These are phyloP conservation scores for Pleoardoris graminearum DNA, from an alignment of 2,329 filamentous ascomycete genomes.

Conservation along the genomic window DNA sequence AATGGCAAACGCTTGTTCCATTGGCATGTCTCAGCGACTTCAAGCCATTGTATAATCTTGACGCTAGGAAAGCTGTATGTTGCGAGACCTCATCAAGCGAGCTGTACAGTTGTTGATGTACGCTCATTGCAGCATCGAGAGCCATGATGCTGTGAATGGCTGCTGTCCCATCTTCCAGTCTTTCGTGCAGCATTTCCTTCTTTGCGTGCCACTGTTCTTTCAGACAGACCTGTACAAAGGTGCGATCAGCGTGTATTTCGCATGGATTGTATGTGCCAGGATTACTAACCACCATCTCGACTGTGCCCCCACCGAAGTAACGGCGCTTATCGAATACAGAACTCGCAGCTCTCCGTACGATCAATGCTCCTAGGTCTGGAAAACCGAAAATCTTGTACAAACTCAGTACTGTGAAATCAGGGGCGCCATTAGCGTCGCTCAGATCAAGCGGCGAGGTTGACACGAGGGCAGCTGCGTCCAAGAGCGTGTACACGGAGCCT, in stretches of 20 bases:
- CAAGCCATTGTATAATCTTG: constrained; percentile 63
- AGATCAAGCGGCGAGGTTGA: constrained; percentile 79
- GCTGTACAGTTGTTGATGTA: constrained; percentile 70
- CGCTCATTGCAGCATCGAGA: constrained; percentile 71
- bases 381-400: constrained; percentile 99
- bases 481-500: constrained; percentile 63
- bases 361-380: constrained; percentile 82
- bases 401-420: constrained; percentile 86
- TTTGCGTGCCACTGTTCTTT: constrained; percentile 81
- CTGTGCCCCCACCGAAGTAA: constrained; percentile 94
- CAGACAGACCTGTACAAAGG: constrained; percentile 54
- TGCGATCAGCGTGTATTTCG: neutral
- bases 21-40: constrained; percentile 69
- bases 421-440: constrained; percentile 60
- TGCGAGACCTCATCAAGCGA: constrained; percentile 69
- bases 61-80: constrained; percentile 70
- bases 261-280: neutral
- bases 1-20: constrained; percentile 63
- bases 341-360: constrained; percentile 74
- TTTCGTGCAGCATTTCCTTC: constrained; percentile 78
- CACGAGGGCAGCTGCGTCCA: constrained; percentile 82
- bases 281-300: constrained; percentile 72
- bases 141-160: constrained; percentile 91
- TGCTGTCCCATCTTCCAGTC: constrained; percentile 87
- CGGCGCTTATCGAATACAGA: constrained; percentile 65